Evolutionary conservation across 257 asterid genomes (phyloP).

Genomic region (Dorcoceras hygrometricum): DNA sequence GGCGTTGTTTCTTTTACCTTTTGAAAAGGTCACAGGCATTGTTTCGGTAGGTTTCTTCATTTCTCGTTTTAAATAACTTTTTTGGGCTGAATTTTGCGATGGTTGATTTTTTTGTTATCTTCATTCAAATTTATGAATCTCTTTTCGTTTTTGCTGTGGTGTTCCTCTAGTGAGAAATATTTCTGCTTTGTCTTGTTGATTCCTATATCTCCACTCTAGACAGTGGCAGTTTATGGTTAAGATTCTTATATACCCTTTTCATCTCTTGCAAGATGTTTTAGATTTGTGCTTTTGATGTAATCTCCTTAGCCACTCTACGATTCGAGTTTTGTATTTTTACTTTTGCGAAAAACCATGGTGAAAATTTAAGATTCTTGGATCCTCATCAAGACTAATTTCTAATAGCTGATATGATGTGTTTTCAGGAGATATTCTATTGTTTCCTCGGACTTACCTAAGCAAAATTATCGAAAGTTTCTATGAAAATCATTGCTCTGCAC

Average conservation of each 20-base stretch:
- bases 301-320: no score
- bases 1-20: background rate
- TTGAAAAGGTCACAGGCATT: background rate
- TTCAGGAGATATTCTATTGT: background rate
- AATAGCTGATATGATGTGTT: background rate
- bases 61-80: background rate
- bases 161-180: background rate
- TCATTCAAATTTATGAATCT: background rate
- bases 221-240: no score
- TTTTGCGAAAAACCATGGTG: background rate
- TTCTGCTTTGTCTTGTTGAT: background rate
- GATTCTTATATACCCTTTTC: no score
- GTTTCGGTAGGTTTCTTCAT: background rate
- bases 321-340: no score
- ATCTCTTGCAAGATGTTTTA: background rate
- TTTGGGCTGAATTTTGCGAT: background rate
- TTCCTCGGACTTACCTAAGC: background rate
- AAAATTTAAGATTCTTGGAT: background rate
- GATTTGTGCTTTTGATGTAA: no score
- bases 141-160: background rate
- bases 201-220: no score
- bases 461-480: background rate
- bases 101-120: no score
- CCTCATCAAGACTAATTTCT: background rate
- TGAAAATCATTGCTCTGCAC: background rate